These are phyloP conservation scores for Penicillium dipodomyicola DNA, from an alignment of 495 filamentous ascomycete species.

Conservation along the genomic window DNA sequence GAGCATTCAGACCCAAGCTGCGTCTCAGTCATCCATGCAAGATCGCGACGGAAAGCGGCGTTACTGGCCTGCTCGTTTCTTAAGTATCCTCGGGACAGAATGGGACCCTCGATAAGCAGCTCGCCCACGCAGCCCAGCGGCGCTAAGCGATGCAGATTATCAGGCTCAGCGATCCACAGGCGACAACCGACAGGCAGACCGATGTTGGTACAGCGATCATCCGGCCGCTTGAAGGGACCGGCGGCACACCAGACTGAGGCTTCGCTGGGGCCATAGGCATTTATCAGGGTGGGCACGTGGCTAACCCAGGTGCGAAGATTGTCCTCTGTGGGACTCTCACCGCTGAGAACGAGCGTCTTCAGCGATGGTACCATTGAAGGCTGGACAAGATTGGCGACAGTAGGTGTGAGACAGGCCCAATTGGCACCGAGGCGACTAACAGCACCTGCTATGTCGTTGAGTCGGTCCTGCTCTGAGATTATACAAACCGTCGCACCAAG, in stretches of 20 bases:
- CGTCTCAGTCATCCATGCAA: not conserved
- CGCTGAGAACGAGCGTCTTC: constrained; percentile 41
- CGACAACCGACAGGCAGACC: not conserved
- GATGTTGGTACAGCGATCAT: constrained; percentile 35
- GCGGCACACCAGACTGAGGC: constrained; percentile 19
- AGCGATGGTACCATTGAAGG: no score
- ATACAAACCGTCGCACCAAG: constrained; percentile 37
- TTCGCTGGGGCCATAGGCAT: constrained; percentile 52
- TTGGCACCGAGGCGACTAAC: no score
- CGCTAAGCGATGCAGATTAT: constrained; percentile 46
- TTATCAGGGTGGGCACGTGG: constrained; percentile 30
- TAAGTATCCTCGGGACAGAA: constrained; percentile 51
- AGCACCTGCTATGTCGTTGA: constrained; percentile 14
- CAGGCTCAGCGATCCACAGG: constrained; percentile 17
- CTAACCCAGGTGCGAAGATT: constrained; percentile 6
- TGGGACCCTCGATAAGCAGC: constrained; percentile 54
- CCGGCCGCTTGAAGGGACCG: constrained; percentile 43
- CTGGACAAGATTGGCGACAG: no score
- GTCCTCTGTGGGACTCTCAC: constrained; percentile 14
- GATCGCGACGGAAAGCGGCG: not conserved
- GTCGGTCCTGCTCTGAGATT: constrained; percentile 26
- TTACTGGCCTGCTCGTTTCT: constrained; percentile 46
- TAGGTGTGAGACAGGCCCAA: no score
- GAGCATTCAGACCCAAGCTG: not conserved
- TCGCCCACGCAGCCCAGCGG: constrained; percentile 55